phyloP scores from a whole-genome alignment of 345 rosid species.

The Linum usitatissimum region DNA sequence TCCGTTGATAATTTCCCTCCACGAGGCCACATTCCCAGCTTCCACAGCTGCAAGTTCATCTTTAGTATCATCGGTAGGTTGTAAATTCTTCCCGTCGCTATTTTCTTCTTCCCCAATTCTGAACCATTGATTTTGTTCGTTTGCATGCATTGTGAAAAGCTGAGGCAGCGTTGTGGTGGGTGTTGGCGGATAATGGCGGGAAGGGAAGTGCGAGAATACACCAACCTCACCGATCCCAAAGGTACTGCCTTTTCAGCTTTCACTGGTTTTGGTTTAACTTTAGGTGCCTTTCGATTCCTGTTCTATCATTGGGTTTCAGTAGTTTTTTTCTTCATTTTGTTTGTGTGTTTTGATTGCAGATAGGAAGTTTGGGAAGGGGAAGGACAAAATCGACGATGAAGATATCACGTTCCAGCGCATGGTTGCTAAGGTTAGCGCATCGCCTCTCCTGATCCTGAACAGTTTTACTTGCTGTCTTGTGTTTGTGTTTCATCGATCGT shows the following conservation, averaged over 20 bases:
- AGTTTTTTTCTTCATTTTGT: background rate
- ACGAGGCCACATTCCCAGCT: too few species aligned
- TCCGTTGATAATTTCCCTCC: too few species aligned
- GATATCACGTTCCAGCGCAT: slow-evolving; percentile 93
- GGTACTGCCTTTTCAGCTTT: slow-evolving; percentile 21
- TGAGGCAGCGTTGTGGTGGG: background rate
- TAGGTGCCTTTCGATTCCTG: background rate
- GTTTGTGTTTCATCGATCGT: background rate
- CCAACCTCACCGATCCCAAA: slow-evolving; percentile 92
- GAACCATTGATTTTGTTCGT: background rate
- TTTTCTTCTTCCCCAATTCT: background rate
- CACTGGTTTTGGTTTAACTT: too few species aligned
- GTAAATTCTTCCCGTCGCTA: background rate
- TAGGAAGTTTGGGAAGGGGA: slow-evolving; percentile 79
- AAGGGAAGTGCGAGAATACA: slow-evolving; percentile 91
- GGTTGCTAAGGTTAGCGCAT: slow-evolving; percentile 98
- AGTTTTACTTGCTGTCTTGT: too few species aligned
- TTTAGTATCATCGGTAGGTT: background rate
- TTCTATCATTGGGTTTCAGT: background rate
- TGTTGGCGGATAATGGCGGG: slow-evolving; percentile 50
- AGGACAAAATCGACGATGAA: slow-evolving; percentile 86
- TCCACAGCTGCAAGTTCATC: too few species aligned
- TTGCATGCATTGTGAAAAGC: too few species aligned
- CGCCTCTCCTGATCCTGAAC: slow-evolving; percentile 37
- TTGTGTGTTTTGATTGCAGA: slow-evolving; percentile 26